Base-by-base conservation (phyloP, 169 alveolate genomes). In the Eimeria nieschulzi region DNA sequence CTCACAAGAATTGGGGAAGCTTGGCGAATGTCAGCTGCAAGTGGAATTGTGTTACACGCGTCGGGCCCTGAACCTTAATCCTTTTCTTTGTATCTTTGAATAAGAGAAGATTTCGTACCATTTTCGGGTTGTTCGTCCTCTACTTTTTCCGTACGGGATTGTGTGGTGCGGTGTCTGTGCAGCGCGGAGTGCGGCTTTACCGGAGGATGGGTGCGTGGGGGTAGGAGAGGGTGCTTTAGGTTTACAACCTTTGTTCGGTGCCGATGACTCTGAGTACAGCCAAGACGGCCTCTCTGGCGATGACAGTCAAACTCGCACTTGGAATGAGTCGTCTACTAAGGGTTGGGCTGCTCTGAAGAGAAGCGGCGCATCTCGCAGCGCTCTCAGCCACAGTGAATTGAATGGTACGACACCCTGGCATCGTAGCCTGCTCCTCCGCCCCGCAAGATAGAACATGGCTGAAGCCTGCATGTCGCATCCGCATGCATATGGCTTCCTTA, bases 331-430 rank as follows among this genome's bases (percentile, higher is more conserved):
- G 7, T 73, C 83, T 3, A 21, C 26, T 0, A 73, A 51, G 63
- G 83, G 83, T 23, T 73, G 83, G 83, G 83, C 83, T 13, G 83
- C 83, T 0, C 83, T 73, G 21, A 73, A 46, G 63, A 73, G 83
- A 25, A 39, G 64, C 13, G 63, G 39, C 9, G 64, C 51, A 9
- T 53, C 75, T 9, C 75, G 75, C 6, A 66, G 75, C 21, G 75
- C 75, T 17, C 10, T 12, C 75, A 66, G 75, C 33, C 75, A 66
- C 46, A n/a, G 33, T 12, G 75, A 5, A 12, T 66, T 66, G n/a
- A 25, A 66, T 17, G 75, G 75, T 66, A 19, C 1, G 21, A 59
- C 66, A 10, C 6, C 46, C 46, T 33, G 46, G 46, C 3, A 33
- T 33, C 46, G 6, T 33, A 33, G 46, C 46, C 46, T 33, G 46